Conservation (phyloP, 2,329 filamentous ascomycete genomes). For the Bipolaris zeicola region DNA sequence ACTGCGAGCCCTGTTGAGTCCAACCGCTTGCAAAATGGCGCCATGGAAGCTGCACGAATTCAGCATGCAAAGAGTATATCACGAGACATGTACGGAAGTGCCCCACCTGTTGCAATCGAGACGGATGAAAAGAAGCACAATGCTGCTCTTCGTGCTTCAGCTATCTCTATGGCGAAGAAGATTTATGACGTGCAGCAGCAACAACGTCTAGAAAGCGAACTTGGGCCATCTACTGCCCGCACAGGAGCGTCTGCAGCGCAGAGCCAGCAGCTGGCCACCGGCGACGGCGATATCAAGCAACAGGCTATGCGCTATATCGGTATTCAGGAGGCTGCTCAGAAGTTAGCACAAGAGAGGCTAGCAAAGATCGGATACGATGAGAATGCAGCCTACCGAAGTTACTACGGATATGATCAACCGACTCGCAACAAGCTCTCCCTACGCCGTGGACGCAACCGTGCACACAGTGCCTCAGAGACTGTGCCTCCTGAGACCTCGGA, state of each 20-base stretch:
- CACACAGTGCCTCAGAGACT: slow-evolving; percentile 67
- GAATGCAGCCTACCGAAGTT: slow-evolving; percentile 70
- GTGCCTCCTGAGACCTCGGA: slow-evolving; percentile 42
- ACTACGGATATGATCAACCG: slow-evolving; percentile 70
- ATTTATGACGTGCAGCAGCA: slow-evolving; percentile 80
- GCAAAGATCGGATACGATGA: slow-evolving; percentile 78
- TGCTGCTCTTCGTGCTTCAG: slow-evolving; percentile 78
- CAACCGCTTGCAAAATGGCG: slow-evolving; percentile 53
- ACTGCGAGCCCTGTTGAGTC: slow-evolving; percentile 23
- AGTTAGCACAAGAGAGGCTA: slow-evolving; percentile 80
- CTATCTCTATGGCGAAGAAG: slow-evolving; percentile 85
- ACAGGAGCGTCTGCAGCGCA: slow-evolving; percentile 45
- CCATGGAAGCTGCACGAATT: slow-evolving; percentile 66
- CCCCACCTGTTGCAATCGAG: slow-evolving; percentile 73
- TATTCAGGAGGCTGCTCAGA: slow-evolving; percentile 86
- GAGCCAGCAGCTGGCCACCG: slow-evolving; percentile 33
- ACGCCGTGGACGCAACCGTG: slow-evolving; percentile 61
- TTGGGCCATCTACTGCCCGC: slow-evolving; percentile 42
- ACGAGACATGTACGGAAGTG: slow-evolving; percentile 76
- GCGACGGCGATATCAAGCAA: slow-evolving; percentile 57
- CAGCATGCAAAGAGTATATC: slow-evolving; percentile 72
- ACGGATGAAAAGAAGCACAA: slow-evolving; percentile 74
- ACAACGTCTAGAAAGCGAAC: slow-evolving; percentile 59
- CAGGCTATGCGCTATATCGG: slow-evolving; percentile 61
- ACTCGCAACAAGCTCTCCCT: slow-evolving; percentile 58